Evolutionary conservation across 164 flowering plant genomes (phyloP).

Genomic region (Buxus sempervirens): DNA sequence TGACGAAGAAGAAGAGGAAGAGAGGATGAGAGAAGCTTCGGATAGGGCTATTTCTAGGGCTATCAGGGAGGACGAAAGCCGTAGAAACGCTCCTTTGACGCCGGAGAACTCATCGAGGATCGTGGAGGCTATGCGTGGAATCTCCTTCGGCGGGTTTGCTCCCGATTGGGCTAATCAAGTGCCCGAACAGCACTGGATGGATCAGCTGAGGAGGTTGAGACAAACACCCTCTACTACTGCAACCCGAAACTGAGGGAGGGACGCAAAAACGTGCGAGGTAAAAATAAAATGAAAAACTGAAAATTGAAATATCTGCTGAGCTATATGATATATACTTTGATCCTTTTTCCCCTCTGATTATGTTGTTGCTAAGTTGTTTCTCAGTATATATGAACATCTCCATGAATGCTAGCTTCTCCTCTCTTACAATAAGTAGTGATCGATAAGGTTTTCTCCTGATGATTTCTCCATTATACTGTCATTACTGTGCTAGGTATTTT

Average conservation of each 20-base stretch:
- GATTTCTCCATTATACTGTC: too few relatives aligned
- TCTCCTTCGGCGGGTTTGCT: conserved; percentile 47
- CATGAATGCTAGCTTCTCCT: too few relatives aligned
- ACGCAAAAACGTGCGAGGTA: too few relatives aligned
- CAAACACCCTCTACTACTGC: conserved; percentile 19
- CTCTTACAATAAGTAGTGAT: too few relatives aligned
- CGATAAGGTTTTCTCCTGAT: too few relatives aligned
- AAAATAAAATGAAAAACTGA: too few relatives aligned
- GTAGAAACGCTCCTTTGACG: conserved; percentile 65
- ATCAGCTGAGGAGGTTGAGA: conserved; percentile 46
- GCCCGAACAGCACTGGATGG: conserved; percentile 61
- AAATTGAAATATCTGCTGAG: too few relatives aligned
- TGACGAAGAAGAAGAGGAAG: conserved; percentile 40
- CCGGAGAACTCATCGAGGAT: conserved; percentile 56
- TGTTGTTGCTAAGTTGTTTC: too few relatives aligned
- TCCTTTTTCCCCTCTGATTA: too few relatives aligned
- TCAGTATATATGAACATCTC: too few relatives aligned
- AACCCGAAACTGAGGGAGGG: conserved; percentile 3
- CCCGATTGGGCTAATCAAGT: conserved; percentile 61
- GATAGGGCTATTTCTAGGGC: conserved; percentile 49
- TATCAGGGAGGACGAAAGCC: conserved; percentile 66
- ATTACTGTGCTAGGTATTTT: too few relatives aligned
- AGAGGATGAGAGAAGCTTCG: conserved; percentile 29
- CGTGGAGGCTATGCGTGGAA: conserved; percentile 75
- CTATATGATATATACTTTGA: too few relatives aligned